A percentile compares a stretch with the other conserved stretches of the same genome.
phyloP scores from a whole-genome alignment of 2,329 filamentous ascomycete species.

The Phaeosphaeria sp. region DNA sequence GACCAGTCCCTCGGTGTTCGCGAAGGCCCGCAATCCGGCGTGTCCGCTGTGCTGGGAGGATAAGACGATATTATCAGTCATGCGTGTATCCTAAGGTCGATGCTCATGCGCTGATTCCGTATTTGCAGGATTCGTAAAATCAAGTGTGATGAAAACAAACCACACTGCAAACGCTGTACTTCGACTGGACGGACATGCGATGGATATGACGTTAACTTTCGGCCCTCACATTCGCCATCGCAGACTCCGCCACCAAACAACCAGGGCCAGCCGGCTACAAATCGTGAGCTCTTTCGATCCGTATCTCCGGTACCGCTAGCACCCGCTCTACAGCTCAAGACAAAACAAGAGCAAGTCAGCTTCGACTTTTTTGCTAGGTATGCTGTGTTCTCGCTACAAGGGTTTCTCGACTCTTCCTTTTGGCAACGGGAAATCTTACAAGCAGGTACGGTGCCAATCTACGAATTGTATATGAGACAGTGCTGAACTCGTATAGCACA shows the following conservation, averaged over 20 bases:
- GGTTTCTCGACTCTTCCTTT: conserved; percentile 38
- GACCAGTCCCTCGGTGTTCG: not conserved
- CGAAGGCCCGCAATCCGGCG: too few relatives aligned
- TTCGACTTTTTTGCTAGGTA: conserved; percentile 40
- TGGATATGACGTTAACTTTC: conserved; percentile 30
- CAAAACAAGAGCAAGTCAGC: conserved; percentile 30
- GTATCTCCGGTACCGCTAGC: conserved; percentile 16
- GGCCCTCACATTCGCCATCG: conserved; percentile 2
- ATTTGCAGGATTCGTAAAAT: conserved; percentile 36
- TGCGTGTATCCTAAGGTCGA: not conserved
- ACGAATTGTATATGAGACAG: too few relatives aligned
- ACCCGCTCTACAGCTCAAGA: conserved; percentile 25
- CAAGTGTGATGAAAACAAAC: conserved; percentile 45
- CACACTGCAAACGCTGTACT: conserved; percentile 35
- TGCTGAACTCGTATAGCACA: too few relatives aligned
- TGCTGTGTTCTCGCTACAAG: conserved; percentile 31
- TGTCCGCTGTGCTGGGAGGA: not conserved
- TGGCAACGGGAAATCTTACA: conserved; percentile 41
- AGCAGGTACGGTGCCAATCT: too few relatives aligned
- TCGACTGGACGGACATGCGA: conserved; percentile 43
- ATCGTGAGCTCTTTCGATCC: conserved; percentile 6
- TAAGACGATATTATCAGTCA: not conserved
- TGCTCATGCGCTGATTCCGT: conserved; percentile 3
- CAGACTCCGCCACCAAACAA: not conserved
- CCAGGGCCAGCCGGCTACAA: not conserved